These are phyloP conservation scores for Mycosphaerella sp. DNA, from an alignment of 2,329 filamentous ascomycete genomes.

Conservation along the genomic window DNA sequence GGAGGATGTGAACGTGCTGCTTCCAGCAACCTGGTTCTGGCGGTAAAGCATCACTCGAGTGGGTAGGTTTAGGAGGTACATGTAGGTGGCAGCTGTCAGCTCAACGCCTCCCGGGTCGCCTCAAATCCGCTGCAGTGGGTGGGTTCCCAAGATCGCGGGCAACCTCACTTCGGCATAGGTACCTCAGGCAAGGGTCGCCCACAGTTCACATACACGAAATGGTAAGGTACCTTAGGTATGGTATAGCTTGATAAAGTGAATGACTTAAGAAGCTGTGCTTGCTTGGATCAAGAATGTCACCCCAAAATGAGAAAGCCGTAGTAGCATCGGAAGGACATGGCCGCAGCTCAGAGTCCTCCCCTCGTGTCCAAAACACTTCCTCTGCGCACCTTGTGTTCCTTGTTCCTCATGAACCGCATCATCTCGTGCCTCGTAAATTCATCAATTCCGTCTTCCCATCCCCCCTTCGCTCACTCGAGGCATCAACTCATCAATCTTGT, in stretches of 20 bases:
- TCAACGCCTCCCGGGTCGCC: background rate
- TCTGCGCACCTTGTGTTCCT: background rate
- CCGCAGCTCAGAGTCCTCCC: background rate
- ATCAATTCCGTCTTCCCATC: conserved; percentile 7
- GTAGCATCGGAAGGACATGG: background rate
- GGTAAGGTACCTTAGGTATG: too few species aligned
- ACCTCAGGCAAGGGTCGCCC: too few species aligned
- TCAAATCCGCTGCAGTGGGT: background rate
- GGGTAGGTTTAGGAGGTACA: too few species aligned
- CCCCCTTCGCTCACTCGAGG: background rate
- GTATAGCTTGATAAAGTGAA: too few species aligned
- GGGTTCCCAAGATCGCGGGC: background rate
- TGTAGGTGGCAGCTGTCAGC: background rate
- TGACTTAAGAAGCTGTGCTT: too few species aligned
- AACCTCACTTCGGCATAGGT: background rate
- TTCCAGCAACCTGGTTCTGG: background rate
- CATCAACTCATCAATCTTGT: background rate
- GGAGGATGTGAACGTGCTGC: background rate
- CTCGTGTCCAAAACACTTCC: background rate
- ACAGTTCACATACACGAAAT: too few species aligned
- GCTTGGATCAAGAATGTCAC: background rate
- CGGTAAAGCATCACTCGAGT: background rate
- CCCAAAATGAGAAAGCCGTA: background rate
- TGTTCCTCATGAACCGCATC: background rate
- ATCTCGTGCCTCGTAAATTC: conserved; percentile 2